Evolutionary conservation across 2,329 filamentous ascomycete species (phyloP).

Genomic region (Grosmannia huntii): DNA sequence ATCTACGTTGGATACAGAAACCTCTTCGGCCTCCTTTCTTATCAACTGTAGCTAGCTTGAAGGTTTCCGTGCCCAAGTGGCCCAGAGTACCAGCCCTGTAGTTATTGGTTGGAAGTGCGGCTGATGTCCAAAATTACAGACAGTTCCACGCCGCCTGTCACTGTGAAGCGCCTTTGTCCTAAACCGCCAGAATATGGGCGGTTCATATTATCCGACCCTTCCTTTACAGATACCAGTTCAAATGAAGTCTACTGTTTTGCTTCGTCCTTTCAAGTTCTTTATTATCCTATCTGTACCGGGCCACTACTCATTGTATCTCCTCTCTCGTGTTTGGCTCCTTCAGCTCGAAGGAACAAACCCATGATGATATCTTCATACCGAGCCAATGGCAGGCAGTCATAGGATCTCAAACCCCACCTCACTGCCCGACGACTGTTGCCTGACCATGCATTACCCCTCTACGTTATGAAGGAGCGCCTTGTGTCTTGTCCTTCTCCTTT

Average conservation of each 20-base stretch:
- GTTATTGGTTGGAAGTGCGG: not conserved
- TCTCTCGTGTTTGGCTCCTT: not conserved
- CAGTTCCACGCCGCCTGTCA: not conserved
- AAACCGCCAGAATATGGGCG: too few relatives aligned
- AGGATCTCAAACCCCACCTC: not conserved
- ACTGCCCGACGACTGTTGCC: not conserved
- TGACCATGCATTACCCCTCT: not conserved
- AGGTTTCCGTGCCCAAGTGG: too few relatives aligned
- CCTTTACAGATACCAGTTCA: too few relatives aligned
- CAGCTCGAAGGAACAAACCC: not conserved
- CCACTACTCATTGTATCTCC: not conserved
- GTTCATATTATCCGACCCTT: too few relatives aligned
- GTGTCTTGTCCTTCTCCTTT: not conserved
- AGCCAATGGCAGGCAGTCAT: not conserved
- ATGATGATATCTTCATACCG: not conserved
- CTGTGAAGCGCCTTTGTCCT: not conserved
- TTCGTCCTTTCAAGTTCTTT: too few relatives aligned
- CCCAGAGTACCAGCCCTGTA: too few relatives aligned
- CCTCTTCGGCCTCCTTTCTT: too few relatives aligned
- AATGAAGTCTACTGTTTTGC: too few relatives aligned
- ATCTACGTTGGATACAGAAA: too few relatives aligned
- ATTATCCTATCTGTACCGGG: too few relatives aligned
- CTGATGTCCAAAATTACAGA: not conserved
- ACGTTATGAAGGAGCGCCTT: not conserved
- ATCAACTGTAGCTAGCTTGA: too few relatives aligned